A percentile compares a stretch with the other conserved stretches of the same genome.
Conservation (phyloP, 1,284 basidiomycete species). For the Fomitopsis palustris region DNA sequence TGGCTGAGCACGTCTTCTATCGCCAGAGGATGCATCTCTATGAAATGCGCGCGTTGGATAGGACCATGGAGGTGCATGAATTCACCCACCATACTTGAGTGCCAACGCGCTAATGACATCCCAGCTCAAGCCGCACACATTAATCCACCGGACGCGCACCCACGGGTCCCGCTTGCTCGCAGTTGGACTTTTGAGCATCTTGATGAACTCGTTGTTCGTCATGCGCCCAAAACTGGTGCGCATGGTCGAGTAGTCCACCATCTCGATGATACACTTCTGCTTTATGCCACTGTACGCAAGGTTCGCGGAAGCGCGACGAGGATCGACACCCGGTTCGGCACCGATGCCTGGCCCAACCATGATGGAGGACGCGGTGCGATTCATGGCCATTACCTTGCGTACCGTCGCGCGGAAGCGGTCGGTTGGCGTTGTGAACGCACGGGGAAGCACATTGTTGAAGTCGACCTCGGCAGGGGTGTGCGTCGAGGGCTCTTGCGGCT, state of each 20-base stretch:
- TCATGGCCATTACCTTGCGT: slow-evolving; percentile 54
- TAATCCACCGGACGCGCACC: slow-evolving; percentile 69
- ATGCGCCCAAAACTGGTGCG: slow-evolving; percentile 47
- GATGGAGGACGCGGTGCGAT: slow-evolving; percentile 40
- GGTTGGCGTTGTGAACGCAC: slow-evolving; percentile 28
- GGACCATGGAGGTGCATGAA: too few relatives aligned
- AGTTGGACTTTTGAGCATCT: slow-evolving; percentile 40
- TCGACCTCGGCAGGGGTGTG: not conserved
- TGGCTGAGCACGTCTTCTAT: slow-evolving; percentile 66
- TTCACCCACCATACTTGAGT: slow-evolving; percentile 50
- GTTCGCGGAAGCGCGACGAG: slow-evolving; percentile 46
- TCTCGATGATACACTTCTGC: slow-evolving; percentile 57
- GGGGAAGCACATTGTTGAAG: slow-evolving; percentile 3
- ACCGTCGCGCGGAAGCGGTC: slow-evolving; percentile 50
- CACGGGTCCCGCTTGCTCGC: slow-evolving; percentile 45
- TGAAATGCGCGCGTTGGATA: not conserved
- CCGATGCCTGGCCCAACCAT: slow-evolving; percentile 42
- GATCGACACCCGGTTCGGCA: slow-evolving; percentile 64
- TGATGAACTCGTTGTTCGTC: slow-evolving; percentile 52
- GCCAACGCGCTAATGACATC: slow-evolving; percentile 66
- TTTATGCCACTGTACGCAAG: slow-evolving; percentile 48
- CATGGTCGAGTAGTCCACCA: slow-evolving; percentile 58
- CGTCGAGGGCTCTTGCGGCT: not conserved
- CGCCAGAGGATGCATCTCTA: slow-evolving; percentile 66
- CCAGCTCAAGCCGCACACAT: slow-evolving; percentile 68